Percentiles rank a stretch among this genome's conserved stretches.
phyloP scores from a whole-genome alignment of 192 early-diverging fungal genomes.

The Coemansia sp. region DNA sequence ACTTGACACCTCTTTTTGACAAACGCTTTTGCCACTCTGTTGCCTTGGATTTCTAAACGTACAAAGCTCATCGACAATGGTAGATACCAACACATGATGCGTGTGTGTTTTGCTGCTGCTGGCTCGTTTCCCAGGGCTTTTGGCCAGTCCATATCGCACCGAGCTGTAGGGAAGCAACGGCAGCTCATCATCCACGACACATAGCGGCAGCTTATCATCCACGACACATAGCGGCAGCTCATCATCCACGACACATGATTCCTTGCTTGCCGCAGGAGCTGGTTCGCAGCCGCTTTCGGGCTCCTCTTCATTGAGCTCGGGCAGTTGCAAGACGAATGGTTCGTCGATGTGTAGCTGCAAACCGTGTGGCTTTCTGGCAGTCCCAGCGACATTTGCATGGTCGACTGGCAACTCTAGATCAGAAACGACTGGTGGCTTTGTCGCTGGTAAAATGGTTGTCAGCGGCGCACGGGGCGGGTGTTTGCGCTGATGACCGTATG shows the following conservation, averaged over 20 bases:
- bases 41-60: background rate
- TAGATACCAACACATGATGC: background rate
- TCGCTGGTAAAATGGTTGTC: background rate
- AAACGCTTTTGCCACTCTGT: background rate
- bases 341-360: background rate
- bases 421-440: background rate
- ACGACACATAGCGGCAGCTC: background rate
- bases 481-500: conserved; percentile 10
- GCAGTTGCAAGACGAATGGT: background rate
- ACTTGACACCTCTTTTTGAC: background rate
- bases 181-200: background rate
- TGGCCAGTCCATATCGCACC: background rate
- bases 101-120: background rate
- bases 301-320: background rate
- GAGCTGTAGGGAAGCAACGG: conserved; percentile 1
- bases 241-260: background rate
- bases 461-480: background rate
- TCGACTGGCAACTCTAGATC: background rate
- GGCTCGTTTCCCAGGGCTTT: background rate
- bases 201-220: background rate
- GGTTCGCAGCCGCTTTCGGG: background rate
- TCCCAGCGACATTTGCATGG: background rate
- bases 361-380: background rate
- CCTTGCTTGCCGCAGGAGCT: background rate
- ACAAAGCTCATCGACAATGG: conserved; percentile 4